Conservation (phyloP, 2,329 filamentous ascomycete genomes). For the Fusarium sp. region DNA sequence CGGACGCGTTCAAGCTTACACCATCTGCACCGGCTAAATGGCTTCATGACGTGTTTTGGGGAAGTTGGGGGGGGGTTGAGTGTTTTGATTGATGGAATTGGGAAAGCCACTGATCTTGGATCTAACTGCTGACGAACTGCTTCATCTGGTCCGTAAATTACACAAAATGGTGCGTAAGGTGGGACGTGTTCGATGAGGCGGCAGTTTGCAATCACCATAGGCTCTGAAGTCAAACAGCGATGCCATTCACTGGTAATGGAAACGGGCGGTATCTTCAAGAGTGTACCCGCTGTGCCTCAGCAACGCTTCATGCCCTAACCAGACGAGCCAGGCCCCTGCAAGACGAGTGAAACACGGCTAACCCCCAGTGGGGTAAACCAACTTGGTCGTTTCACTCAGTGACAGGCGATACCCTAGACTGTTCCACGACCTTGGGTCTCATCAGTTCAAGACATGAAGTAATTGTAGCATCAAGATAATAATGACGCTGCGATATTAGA, state of each 20-base stretch:
- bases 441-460: too few species aligned
- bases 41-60: background rate
- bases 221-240: background rate
- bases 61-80: background rate
- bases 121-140: background rate
- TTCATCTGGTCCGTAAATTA: background rate
- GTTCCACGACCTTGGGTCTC: background rate
- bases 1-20: background rate
- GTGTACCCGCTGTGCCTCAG: background rate
- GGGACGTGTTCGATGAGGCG: background rate
- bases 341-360: background rate
- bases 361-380: background rate
- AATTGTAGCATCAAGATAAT: rapidly evolving
- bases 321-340: background rate
- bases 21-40: background rate
- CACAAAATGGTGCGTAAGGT: background rate
- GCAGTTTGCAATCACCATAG: rapidly evolving
- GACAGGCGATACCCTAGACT: background rate
- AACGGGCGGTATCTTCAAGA: background rate
- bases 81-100: slow-evolving; percentile 3
- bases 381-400: background rate
- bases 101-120: rapidly evolving
- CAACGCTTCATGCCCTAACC: too few species aligned
- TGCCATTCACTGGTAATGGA: background rate
- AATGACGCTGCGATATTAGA: too few species aligned